Conservation (phyloP, 2,329 filamentous ascomycete species). For the Huntiella bhutanensis region DNA sequence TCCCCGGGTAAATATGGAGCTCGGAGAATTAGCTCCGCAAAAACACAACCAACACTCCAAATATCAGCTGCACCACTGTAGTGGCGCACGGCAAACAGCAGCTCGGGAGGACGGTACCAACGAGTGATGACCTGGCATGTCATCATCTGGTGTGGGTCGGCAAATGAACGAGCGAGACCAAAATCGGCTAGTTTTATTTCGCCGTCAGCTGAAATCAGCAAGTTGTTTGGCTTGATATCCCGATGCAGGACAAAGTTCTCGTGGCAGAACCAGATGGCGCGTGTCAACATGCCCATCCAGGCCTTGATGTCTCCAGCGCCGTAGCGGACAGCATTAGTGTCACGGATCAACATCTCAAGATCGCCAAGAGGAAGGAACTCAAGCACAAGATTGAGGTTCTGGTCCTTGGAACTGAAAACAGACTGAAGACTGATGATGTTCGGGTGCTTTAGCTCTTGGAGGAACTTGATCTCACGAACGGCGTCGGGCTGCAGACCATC, state of each 20-base stretch:
- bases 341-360: conserved; percentile 83
- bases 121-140: conserved; percentile 88
- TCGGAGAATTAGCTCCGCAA: conserved; percentile 74
- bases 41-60: conserved; percentile 84
- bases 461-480: conserved; percentile 84
- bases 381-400: conserved; percentile 89
- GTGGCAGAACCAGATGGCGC: conserved; percentile 92
- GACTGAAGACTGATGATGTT: conserved; percentile 88
- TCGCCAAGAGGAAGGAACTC: conserved; percentile 90
- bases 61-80: conserved; percentile 85
- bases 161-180: conserved; percentile 74
- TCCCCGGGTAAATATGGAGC: conserved; percentile 69
- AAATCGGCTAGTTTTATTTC: conserved; percentile 96
- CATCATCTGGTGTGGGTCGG: conserved; percentile 77
- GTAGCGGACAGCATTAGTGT: conserved; percentile 60
- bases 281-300: conserved; percentile 94
- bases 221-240: conserved; percentile 97
- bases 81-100: conserved; percentile 75
- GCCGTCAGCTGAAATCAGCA: conserved; percentile 82
- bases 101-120: conserved; percentile 90
- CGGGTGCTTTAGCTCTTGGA: conserved; percentile 83
- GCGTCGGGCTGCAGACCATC: conserved; percentile 90
- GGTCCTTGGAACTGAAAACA: conserved; percentile 89
- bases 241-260: conserved; percentile 85
- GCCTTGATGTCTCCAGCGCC: conserved; percentile 83